Conservation (phyloP, 768 basidiomycete genomes). For the Cubamyces lactineus region DNA sequence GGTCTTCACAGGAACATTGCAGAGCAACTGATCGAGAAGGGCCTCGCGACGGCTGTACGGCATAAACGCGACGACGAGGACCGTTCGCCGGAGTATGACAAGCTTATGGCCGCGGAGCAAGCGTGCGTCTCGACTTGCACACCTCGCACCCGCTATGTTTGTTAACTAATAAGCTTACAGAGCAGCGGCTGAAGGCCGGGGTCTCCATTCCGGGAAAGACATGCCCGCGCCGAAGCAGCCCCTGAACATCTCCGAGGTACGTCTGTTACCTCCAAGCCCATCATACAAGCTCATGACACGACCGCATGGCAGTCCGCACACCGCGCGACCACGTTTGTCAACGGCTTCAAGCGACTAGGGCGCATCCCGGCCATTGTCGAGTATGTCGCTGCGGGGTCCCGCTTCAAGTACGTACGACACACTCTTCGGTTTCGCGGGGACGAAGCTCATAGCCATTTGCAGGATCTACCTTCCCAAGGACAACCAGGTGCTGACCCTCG, state of each 20-base stretch:
- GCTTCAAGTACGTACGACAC: conserved; percentile 77
- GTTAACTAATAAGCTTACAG: conserved; percentile 44
- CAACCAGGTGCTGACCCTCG: conserved; percentile 91
- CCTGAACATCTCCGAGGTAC: conserved; percentile 90
- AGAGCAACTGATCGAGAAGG: conserved; percentile 92
- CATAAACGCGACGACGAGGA: conserved; percentile 96
- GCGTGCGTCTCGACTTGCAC: conserved; percentile 51
- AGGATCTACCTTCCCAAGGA: conserved; percentile 88
- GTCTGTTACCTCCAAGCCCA: conserved; percentile 42
- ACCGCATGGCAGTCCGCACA: conserved; percentile 27
- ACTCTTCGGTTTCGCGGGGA: neutral
- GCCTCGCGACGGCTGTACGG: conserved; percentile 85
- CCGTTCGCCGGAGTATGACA: conserved; percentile 94
- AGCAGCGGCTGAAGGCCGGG: conserved; percentile 75
- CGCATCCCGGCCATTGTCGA: conserved; percentile 86
- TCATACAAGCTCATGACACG: neutral
- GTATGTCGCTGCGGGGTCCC: conserved; percentile 90
- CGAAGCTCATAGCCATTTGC: neutral
- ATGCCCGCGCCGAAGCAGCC: conserved; percentile 76
- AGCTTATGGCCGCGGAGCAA: conserved; percentile 94
- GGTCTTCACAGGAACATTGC: conserved; percentile 76
- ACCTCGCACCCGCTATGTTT: neutral
- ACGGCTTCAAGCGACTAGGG: conserved; percentile 89
- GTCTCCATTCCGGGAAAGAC: conserved; percentile 94
- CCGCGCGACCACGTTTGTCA: conserved; percentile 86